Conservation (phyloP, 306 rosid genomes). For the Abrus precatorius region DNA sequence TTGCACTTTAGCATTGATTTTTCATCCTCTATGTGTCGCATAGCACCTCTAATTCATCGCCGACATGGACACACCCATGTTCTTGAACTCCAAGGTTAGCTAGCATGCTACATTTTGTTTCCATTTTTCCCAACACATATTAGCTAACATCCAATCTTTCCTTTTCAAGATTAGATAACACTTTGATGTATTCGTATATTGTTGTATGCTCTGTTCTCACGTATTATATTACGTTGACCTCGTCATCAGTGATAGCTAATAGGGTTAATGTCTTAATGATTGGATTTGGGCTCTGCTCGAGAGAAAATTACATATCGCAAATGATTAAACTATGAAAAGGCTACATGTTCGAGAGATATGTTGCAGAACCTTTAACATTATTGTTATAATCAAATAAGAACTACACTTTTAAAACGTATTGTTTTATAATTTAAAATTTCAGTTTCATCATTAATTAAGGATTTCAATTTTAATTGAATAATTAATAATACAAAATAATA, state of each 20-base stretch:
- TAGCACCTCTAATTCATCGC: neutral
- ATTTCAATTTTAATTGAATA: neutral
- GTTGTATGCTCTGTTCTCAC: neutral
- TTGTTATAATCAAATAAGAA: too few relatives aligned
- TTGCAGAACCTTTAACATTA: neutral
- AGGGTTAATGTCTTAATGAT: too few relatives aligned
- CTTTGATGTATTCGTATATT: too few relatives aligned
- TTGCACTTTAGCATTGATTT: slow-evolving; percentile 6
- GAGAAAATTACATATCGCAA: too few relatives aligned
- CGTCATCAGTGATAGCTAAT: neutral
- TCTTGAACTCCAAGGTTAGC: neutral
- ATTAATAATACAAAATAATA: too few relatives aligned
- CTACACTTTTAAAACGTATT: neutral
- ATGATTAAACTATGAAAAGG: too few relatives aligned
- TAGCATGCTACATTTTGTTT: neutral
- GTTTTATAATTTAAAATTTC: too few relatives aligned
- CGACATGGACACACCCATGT: neutral
- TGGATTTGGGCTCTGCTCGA: too few relatives aligned
- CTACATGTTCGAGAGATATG: neutral
- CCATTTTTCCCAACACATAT: neutral
- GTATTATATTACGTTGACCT: neutral
- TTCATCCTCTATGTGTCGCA: slow-evolving; percentile 3
- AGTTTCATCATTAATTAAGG: neutral
- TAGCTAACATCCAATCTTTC: too few relatives aligned
- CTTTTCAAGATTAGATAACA: too few relatives aligned